Conservation (phyloP, 2,329 filamentous ascomycete species). For the Cladorrhinum sp. region DNA sequence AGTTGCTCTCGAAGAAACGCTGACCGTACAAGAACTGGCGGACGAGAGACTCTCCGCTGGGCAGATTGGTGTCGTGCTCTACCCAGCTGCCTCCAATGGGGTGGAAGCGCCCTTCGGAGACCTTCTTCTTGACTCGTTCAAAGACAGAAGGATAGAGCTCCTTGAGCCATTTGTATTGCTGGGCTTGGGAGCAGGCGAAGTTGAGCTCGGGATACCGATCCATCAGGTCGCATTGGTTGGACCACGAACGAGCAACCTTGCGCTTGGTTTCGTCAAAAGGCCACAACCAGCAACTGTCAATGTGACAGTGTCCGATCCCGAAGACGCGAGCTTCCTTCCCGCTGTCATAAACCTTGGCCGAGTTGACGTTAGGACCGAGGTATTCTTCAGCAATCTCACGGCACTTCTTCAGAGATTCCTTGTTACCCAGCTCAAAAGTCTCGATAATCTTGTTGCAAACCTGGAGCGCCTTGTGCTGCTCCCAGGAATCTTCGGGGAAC, state of each 20-base stretch:
- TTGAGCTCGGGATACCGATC: constrained; percentile 91
- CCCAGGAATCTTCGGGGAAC: constrained; percentile 83
- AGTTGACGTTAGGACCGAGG: constrained; percentile 76
- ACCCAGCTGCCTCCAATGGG: constrained; percentile 98
- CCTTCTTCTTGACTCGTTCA: constrained; percentile 85
- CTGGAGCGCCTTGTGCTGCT: constrained; percentile 81
- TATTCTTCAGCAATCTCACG: constrained; percentile 82
- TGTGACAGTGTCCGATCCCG: constrained; percentile 94
- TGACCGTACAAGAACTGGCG: constrained; percentile 96
- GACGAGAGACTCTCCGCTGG: constrained; percentile 88
- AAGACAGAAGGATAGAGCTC: constrained; percentile 83
- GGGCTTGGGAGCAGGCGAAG: constrained; percentile 89
- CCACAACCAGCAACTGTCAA: constrained; percentile 98
- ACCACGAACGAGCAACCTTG: constrained; percentile 94
- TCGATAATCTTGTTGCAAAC: constrained; percentile 88
- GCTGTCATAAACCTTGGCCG: constrained; percentile 76
- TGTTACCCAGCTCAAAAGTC: constrained; percentile 75
- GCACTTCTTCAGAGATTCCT: constrained; percentile 73
- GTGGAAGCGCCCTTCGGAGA: constrained; percentile 87
- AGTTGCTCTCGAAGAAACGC: constrained; percentile 88
- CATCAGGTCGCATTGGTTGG: constrained; percentile 92
- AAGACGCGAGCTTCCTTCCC: constrained; percentile 74
- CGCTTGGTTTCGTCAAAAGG: constrained; percentile 97
- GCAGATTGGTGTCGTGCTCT: constrained; percentile 97
- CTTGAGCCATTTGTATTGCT: constrained; percentile 98